Evolutionary conservation across 192 early-diverging fungal species (phyloP), one percentile per base, ranked within the genome.

Genomic region (Backusella tarrabulga): DNA sequence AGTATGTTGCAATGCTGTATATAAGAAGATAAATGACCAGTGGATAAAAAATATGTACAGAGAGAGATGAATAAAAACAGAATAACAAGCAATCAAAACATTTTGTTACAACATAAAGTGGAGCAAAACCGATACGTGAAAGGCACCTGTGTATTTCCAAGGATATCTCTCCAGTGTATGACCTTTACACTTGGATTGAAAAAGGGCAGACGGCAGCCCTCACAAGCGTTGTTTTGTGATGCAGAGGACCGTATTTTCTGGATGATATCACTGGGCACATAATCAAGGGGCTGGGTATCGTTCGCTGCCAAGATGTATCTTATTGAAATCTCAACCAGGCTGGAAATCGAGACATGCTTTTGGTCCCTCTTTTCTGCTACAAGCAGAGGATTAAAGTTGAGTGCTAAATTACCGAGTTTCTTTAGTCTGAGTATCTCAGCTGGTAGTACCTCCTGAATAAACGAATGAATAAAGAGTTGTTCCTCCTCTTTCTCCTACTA

Each of bases 351-450:
- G 17, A 70, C 21, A 38, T 21, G 5, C 4, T 75, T 19, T 17
- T 54, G 46, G 15, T 63, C 7, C 19, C n/a, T 66, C 8, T 34
- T 50, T 46, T 66, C 34, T 5, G 23, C 29, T 19, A 50, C 17
- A 15, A 23, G 71, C 6, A 41, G 71, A 6, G 14, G 72, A 17
- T 29, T 72, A 0, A 83, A 83, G 34, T 87, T 87, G 23, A 84
- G 84, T 40, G 80, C 80, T 15, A 87, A 70, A 5, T 80, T 81
- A 4, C 69, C 60, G 2, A 87, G 76, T 68, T 85, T 85, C 17
- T 77, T 76, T 34, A 87, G 60, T 15, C 77, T 67, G 12, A 76
- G n/a, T 14, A 87, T 74, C 60, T 87, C 84, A 21, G 80, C 78
- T 3, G 86, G 86, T 17, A 87, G 41, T 26, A 60, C 69, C 15